phyloP scores from a whole-genome alignment of 2,329 filamentous ascomycete genomes.

The Gremmenia infestans region DNA sequence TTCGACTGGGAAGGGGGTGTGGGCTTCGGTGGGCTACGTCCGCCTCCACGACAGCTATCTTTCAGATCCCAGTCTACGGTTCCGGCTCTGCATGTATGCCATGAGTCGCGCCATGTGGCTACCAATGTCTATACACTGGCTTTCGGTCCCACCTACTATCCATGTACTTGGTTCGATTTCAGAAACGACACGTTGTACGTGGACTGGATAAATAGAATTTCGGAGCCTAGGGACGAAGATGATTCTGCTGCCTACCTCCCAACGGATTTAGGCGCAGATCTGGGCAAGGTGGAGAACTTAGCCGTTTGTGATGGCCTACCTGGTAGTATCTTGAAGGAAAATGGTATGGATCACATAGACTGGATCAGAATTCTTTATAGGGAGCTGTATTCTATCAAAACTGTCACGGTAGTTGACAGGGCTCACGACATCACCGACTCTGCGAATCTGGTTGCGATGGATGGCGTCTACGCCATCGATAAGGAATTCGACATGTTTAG shows the following conservation, averaged over 20 bases:
- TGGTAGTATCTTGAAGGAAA: too few species aligned
- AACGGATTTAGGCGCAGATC: neutral
- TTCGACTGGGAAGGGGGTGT: neutral
- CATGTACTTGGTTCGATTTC: neutral
- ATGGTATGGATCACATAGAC: neutral
- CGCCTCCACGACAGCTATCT: neutral
- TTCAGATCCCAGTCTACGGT: neutral
- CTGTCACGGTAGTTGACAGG: neutral
- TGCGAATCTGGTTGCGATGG: neutral
- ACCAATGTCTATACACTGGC: neutral
- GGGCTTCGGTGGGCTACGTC: neutral
- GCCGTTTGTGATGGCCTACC: neutral
- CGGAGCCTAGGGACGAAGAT: neutral
- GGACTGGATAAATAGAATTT: neutral
- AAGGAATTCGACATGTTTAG: neutral
- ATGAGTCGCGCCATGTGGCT: neutral
- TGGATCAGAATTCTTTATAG: neutral
- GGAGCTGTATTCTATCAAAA: neutral
- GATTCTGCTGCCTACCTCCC: neutral
- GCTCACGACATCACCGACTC: neutral
- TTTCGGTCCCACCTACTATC: neutral
- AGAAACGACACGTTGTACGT: neutral
- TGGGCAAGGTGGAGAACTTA: neutral
- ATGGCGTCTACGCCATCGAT: neutral
- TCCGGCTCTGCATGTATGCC: neutral